Percentiles rank a stretch among this genome's conserved stretches.
Evolutionary conservation across 208 protist species (phyloP).

Genomic region (Acanthamoeba castellanii): DNA sequence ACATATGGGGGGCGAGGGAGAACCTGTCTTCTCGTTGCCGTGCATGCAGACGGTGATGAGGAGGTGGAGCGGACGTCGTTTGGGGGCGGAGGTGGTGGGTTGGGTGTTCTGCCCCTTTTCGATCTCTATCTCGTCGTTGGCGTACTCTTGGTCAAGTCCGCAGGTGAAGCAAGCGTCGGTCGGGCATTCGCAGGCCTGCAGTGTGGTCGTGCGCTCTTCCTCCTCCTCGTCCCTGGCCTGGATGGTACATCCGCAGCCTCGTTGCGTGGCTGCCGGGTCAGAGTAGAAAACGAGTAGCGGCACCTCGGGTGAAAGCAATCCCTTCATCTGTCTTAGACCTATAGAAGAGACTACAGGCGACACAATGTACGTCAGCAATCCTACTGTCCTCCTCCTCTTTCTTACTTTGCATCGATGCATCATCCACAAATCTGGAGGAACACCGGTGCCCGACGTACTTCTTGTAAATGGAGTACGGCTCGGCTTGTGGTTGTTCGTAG

Average conservation of each 20-base stretch:
- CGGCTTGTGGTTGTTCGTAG: too few relatives aligned
- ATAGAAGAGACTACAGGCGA: background rate
- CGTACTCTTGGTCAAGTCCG: background rate
- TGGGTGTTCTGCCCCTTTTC: background rate
- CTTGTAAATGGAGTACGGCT: too few relatives aligned
- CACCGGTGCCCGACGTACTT: too few relatives aligned
- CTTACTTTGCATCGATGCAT: background rate
- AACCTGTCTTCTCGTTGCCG: conserved; percentile 39
- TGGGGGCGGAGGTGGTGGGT: background rate
- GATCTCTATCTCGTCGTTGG: background rate
- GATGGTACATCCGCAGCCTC: background rate
- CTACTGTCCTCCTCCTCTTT: too few relatives aligned
- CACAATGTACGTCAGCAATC: background rate
- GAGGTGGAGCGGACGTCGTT: background rate
- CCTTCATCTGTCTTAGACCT: background rate
- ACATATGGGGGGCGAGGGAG: background rate
- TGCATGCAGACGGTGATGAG: conserved; percentile 48
- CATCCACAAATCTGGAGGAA: too few relatives aligned
- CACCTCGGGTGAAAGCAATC: conserved; percentile 17
- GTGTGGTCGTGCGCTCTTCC: background rate
- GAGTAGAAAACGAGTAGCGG: conserved; percentile 22
- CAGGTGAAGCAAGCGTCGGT: background rate
- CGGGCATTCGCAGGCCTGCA: background rate
- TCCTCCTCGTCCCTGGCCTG: background rate
- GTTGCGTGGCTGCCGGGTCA: background rate